Conservation (phyloP, 139 green algal genomes). For the Pseudopediastrum boryanum region DNA sequence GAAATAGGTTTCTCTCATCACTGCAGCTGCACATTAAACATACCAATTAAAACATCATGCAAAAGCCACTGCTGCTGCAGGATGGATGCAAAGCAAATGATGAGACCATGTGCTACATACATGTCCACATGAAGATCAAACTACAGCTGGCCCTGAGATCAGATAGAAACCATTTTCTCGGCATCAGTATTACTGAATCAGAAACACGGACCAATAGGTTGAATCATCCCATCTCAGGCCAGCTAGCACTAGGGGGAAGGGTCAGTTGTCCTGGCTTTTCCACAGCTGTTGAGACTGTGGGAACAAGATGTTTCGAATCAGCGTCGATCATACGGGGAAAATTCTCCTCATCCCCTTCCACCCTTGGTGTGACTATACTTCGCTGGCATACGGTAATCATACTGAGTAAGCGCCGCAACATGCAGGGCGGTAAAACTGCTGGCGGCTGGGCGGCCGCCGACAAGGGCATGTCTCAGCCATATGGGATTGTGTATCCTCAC, state of each 20-base stretch:
- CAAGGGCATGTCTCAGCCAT: constrained; percentile 36
- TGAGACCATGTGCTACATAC: background rate
- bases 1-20: constrained; percentile 71
- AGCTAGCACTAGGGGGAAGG: constrained; percentile 24
- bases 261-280: constrained; percentile 59
- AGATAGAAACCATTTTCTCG: constrained; percentile 52
- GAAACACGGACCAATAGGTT: constrained; percentile 72
- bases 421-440: background rate
- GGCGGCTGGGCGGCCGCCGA: background rate
- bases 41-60: too few relatives aligned
- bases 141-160: background rate
- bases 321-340: constrained; percentile 57
- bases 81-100: background rate
- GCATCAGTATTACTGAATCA: constrained; percentile 66
- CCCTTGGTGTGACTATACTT: background rate
- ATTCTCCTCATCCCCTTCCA: constrained; percentile 51
- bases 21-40: too few relatives aligned
- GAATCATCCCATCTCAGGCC: constrained; percentile 54
- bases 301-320: constrained; percentile 48
- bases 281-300: constrained; percentile 46
- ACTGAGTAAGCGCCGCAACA: constrained; percentile 39
- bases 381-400: background rate
- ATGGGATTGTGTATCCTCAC: constrained; percentile 51
- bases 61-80: background rate
- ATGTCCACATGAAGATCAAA: background rate